Conservation (phyloP, 495 filamentous ascomycete species). For the Penicillium angulare region DNA sequence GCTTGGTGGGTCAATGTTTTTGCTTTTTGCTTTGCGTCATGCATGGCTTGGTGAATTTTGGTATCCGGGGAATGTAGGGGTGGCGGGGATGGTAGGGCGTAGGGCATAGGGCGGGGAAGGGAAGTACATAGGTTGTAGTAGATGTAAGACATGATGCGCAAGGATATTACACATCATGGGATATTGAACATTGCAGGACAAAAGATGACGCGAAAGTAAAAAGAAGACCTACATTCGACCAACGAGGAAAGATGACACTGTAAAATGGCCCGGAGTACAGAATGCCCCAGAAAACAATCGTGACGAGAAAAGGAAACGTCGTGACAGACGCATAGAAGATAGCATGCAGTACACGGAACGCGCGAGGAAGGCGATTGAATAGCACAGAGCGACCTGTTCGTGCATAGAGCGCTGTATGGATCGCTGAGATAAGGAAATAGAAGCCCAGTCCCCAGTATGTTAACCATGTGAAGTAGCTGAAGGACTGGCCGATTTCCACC, state of each 20-base stretch:
- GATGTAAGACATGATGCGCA: background rate
- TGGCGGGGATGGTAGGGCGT: background rate
- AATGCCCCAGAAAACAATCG: slow-evolving; percentile 54
- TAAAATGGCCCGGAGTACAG: slow-evolving; percentile 54
- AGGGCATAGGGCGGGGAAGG: background rate
- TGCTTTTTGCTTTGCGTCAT: too few relatives aligned
- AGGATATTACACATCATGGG: too few relatives aligned
- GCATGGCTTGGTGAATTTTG: background rate
- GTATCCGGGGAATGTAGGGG: slow-evolving; percentile 2
- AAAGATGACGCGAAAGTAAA: background rate
- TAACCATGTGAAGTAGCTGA: slow-evolving; percentile 78
- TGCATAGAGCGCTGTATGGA: slow-evolving; percentile 68
- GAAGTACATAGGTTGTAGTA: background rate
- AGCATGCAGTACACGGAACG: slow-evolving; percentile 62
- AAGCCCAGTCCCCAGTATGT: slow-evolving; percentile 80
- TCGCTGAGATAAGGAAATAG: slow-evolving; percentile 63
- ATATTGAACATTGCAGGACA: too few relatives aligned
- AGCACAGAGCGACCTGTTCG: slow-evolving; percentile 52
- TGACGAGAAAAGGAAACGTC: slow-evolving; percentile 66
- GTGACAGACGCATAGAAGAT: slow-evolving; percentile 65
- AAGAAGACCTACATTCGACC: slow-evolving; percentile 58
- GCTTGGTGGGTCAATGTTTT: too few relatives aligned
- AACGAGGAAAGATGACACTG: slow-evolving; percentile 47
- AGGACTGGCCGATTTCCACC: slow-evolving; percentile 46
- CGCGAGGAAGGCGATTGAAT: slow-evolving; percentile 58